These are phyloP conservation scores for Mortierella sp. DNA, from an alignment of 371 early-diverging fungal species.

Conservation along the genomic window DNA sequence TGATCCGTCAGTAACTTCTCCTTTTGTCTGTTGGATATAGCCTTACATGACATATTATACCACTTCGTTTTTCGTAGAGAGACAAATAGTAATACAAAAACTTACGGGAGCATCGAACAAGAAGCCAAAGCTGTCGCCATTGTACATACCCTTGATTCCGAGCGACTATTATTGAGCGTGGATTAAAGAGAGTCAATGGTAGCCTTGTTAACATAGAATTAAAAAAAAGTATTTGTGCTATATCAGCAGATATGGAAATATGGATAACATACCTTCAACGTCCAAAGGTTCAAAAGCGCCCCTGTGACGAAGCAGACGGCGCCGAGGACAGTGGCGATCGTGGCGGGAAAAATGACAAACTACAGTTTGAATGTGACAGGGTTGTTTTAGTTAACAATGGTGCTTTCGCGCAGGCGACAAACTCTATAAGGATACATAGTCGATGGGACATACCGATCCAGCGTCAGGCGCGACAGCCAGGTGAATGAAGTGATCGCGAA, in stretches of 20 bases:
- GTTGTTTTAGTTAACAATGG: too few relatives aligned
- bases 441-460: constrained; percentile 31
- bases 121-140: constrained; percentile 62
- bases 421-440: background rate
- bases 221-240: too few relatives aligned
- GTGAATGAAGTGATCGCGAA: constrained; percentile 61
- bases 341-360: constrained; percentile 39
- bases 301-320: constrained; percentile 51
- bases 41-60: too few relatives aligned
- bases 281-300: constrained; percentile 60
- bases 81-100: too few relatives aligned
- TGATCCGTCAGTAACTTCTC: too few relatives aligned
- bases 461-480: constrained; percentile 50
- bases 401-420: background rate
- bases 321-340: constrained; percentile 46
- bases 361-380: background rate
- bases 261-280: constrained; percentile 47
- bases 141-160: constrained; percentile 67
- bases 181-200: too few relatives aligned
- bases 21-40: too few relatives aligned
- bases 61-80: constrained; percentile 1
- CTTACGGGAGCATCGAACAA: constrained; percentile 50
- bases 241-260: background rate
- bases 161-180: too few relatives aligned
- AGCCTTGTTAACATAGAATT: too few relatives aligned